Evolutionary conservation across 2,329 filamentous ascomycete species (phyloP).

Genomic region (Paracorniculantispora psalliotae): DNA sequence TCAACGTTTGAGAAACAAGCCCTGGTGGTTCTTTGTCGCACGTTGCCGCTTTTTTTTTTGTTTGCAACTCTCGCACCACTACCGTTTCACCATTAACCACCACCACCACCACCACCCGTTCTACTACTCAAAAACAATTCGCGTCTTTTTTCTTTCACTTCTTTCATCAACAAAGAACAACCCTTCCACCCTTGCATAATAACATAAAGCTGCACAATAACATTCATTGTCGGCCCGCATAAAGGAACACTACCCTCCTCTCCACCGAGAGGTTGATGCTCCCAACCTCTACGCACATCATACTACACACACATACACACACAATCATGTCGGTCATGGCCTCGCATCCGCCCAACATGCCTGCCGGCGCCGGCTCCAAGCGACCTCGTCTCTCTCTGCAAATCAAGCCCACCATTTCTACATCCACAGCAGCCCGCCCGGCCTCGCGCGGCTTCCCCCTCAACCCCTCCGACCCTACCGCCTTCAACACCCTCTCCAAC

Average conservation of each 20-base stretch:
- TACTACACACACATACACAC: not conserved
- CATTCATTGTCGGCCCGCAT: too few species aligned
- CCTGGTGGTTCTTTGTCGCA: not conserved
- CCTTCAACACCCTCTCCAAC: constrained; percentile 63
- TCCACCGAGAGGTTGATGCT: not conserved
- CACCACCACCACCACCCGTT: too few species aligned
- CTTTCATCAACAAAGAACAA: too few species aligned
- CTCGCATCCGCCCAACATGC: constrained; percentile 22
- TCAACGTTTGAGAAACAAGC: not conserved
- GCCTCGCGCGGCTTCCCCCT: constrained; percentile 27
- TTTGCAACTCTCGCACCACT: not conserved
- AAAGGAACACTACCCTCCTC: too few species aligned
- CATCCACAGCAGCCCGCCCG: constrained; percentile 27
- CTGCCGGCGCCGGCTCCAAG: constrained; percentile 29
- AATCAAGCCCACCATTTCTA: constrained; percentile 38
- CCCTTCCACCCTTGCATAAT: too few species aligned
- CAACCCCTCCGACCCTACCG: constrained; percentile 55
- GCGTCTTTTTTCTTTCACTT: too few species aligned
- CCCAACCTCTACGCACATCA: not conserved
- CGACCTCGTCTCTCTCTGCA: constrained; percentile 54
- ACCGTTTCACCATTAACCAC: too few species aligned
- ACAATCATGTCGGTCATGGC: constrained; percentile 29
- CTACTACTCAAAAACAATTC: too few species aligned
- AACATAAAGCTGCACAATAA: too few species aligned
- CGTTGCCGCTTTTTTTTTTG: not conserved